Percentiles rank a stretch among this genome's conserved stretches.
These are phyloP conservation scores for Populus euphratica DNA, from an alignment of 345 rosid species.

Conservation along the genomic window DNA sequence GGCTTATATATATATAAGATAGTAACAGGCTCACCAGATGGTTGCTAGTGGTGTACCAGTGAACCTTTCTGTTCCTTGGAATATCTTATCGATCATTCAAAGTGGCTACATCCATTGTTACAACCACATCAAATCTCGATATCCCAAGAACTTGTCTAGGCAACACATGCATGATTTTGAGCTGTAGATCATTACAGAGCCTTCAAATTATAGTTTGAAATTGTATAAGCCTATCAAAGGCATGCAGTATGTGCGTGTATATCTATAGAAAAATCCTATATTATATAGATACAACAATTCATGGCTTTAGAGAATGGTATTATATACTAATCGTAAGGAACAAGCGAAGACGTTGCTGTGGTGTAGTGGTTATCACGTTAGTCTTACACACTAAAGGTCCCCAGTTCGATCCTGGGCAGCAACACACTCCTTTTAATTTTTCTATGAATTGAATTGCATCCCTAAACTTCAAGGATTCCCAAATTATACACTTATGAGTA, in stretches of 20 bases:
- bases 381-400: slow-evolving; percentile 36
- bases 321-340: too few relatives aligned
- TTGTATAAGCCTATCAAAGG: neutral
- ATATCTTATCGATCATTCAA: neutral
- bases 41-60: neutral
- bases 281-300: neutral
- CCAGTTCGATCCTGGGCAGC: slow-evolving; percentile 39
- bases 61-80: neutral
- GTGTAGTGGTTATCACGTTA: slow-evolving; percentile 39
- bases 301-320: too few relatives aligned
- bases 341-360: slow-evolving; percentile 12
- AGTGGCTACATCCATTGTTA: neutral
- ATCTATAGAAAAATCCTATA: too few relatives aligned
- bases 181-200: neutral
- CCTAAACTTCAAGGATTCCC: neutral
- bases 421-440: neutral
- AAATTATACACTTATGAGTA: too few relatives aligned
- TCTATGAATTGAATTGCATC: too few relatives aligned
- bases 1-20: too few relatives aligned
- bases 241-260: neutral
- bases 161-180: neutral
- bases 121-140: neutral
- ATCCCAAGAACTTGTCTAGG: neutral
- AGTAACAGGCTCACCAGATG: neutral
- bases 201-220: neutral